Evolutionary conservation across 345 rosid species (phyloP).

Genomic region (Syzygium oleosum): DNA sequence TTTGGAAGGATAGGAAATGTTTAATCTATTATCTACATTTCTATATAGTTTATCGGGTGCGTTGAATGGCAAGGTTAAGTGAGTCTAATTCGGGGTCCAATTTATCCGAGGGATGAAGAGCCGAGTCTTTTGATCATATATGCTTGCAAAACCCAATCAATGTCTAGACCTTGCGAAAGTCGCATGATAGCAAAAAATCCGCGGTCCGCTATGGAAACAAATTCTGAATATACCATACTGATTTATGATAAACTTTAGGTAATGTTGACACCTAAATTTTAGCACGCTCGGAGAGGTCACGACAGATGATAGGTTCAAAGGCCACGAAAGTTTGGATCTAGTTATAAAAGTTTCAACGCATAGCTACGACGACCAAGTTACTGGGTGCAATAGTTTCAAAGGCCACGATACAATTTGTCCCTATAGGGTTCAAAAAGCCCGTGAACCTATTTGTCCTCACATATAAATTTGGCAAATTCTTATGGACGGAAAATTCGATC

Average conservation of each 20-base stretch:
- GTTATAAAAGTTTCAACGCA: background rate
- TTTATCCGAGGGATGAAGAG: rapidly evolving
- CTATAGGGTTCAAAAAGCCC: no score
- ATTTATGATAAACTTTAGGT: background rate
- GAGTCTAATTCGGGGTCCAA: background rate
- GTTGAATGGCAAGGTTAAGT: background rate
- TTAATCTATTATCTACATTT: background rate
- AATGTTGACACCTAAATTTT: background rate
- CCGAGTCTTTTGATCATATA: rapidly evolving
- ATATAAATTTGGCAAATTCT: background rate
- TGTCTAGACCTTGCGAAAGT: background rate
- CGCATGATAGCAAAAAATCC: rapidly evolving
- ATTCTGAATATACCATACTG: background rate
- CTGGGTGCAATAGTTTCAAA: background rate
- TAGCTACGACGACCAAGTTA: background rate
- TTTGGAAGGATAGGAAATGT: background rate
- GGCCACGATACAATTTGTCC: background rate
- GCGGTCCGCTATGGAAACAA: background rate
- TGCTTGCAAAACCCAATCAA: background rate
- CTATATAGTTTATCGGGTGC: background rate
- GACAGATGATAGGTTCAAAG: background rate
- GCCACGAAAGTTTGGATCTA: background rate
- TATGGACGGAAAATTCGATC: background rate
- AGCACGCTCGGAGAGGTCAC: no score
- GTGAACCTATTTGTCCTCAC: background rate